phyloP scores from a whole-genome alignment of 2,329 filamentous ascomycete genomes.

The Diplodia sapinea region DNA sequence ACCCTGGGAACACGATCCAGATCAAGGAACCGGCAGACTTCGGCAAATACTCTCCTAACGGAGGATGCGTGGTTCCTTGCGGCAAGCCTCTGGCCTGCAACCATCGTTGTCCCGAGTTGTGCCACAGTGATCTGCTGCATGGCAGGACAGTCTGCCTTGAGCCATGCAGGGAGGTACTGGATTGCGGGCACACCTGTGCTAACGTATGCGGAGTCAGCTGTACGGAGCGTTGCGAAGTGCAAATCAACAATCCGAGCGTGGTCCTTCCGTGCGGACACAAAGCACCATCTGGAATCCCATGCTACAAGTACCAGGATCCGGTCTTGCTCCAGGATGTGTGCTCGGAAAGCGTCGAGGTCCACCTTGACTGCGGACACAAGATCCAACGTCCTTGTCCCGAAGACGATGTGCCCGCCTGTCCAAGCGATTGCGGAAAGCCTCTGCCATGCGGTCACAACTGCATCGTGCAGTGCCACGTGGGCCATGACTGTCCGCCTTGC shows the following conservation, averaged over 20 bases:
- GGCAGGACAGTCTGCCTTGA: not conserved
- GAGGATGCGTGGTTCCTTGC: constrained; percentile 37
- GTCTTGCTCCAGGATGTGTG: not conserved
- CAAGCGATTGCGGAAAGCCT: not conserved
- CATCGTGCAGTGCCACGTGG: not conserved
- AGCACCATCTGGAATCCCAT: not conserved
- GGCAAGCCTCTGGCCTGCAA: not conserved
- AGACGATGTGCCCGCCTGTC: not conserved
- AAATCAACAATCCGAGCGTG: no score
- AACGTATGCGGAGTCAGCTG: not conserved
- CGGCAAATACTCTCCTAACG: constrained; percentile 38
- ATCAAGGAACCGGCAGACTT: constrained; percentile 41
- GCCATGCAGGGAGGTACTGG: not conserved
- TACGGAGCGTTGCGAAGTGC: not conserved
- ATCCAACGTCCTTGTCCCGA: not conserved
- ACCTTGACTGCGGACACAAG: not conserved
- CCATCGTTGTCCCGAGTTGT: not conserved
- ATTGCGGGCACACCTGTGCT: not conserved
- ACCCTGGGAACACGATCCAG: constrained; percentile 37
- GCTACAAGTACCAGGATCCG: not conserved
- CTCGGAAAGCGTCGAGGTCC: not conserved
- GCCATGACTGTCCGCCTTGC: not conserved
- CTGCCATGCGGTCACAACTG: not conserved
- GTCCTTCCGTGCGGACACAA: not conserved
- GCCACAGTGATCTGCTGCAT: not conserved